Percentiles rank a stretch among this genome's conserved stretches.
phyloP scores from a whole-genome alignment of 2,329 filamentous ascomycete species.

The Phialocephala sp. region DNA sequence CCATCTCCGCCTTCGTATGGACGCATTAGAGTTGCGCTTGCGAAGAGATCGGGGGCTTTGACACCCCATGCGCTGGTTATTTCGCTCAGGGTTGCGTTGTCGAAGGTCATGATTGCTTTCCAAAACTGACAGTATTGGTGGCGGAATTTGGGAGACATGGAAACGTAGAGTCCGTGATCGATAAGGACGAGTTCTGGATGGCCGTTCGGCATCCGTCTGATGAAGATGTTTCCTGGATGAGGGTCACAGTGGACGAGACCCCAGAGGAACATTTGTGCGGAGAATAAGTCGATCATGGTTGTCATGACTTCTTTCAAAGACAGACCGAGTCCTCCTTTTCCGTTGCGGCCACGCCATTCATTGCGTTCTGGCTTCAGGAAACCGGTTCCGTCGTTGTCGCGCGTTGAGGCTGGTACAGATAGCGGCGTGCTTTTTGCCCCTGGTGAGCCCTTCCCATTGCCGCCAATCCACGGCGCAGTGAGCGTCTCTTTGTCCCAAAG shows the following conservation, averaged over 20 bases:
- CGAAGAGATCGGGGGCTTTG: slow-evolving; percentile 87
- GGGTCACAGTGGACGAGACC: slow-evolving; percentile 95
- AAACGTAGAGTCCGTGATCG: slow-evolving; percentile 95
- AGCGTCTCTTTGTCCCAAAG: slow-evolving; percentile 91
- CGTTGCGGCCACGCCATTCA: slow-evolving; percentile 75
- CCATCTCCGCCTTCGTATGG: slow-evolving; percentile 88
- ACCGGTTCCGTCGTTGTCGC: slow-evolving; percentile 57
- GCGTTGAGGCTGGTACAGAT: slow-evolving; percentile 37
- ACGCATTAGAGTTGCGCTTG: slow-evolving; percentile 84
- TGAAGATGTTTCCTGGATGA: slow-evolving; percentile 96
- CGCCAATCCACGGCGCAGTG: slow-evolving; percentile 77
- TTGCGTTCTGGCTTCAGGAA: slow-evolving; percentile 80
- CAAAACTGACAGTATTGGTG: slow-evolving; percentile 89
- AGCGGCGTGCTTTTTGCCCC: slow-evolving; percentile 74
- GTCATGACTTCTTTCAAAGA: slow-evolving; percentile 88
- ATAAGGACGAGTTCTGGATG: slow-evolving; percentile 90
- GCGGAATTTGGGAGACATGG: slow-evolving; percentile 83
- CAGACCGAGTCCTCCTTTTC: slow-evolving; percentile 82
- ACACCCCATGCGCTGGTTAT: slow-evolving; percentile 87
- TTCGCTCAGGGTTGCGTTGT: slow-evolving; percentile 77
- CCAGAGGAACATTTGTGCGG: slow-evolving; percentile 98
- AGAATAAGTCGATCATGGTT: slow-evolving; percentile 95
- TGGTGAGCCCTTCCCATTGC: slow-evolving; percentile 75
- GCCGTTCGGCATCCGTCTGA: slow-evolving; percentile 83
- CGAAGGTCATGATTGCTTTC: slow-evolving; percentile 92